Base-by-base conservation (phyloP, 352 stramenopile genomes). In the Globisporangium ultimum region DNA sequence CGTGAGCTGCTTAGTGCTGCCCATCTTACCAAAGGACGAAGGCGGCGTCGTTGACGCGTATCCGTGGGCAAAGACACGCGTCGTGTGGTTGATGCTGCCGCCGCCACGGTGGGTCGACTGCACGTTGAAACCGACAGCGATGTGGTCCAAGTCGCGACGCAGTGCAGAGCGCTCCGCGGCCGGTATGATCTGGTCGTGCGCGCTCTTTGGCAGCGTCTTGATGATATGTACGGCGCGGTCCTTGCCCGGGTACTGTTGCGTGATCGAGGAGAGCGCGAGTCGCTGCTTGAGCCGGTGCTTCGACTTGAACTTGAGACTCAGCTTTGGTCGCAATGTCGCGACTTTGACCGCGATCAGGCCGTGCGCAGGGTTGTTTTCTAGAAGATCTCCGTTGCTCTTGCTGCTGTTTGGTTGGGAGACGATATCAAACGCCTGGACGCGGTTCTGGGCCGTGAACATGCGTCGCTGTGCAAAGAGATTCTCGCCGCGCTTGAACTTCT, bases 91-190 rank as follows among this genome's bases (percentile, higher is more conserved):
- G 17, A 42, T 61, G 42, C 73, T 71, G 22, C 67, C 68, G n/a
- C 71, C 60, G 21, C 59, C 60, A 20, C 15, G 61, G 46, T 62
- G 60, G 40, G 47, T 72, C n/a, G 67, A 69, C 48, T 82, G 76
- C 45, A 91, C 80, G 51, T 91, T 71, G 20, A 82, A 84, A 6
- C 71, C 82, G 5, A 89, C 64, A 0, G 68, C 66, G 21, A 91
- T 70, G 58, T 91, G 78, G 55, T 89, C 79, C 11, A 89, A 55
- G 20, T 78, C 71, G 12, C 70, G 62, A 5, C 79, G 75, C 10
- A 89, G 50, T 5, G 78, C 72, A 9, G 76, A 80, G 38, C 78
- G 71, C 57, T 89, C 78, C 14, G 78, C 53, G 24, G 69, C 61
- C 2, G 71, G 56, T 1, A 86, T 71, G 28, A 89, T 36, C 43